Percentiles rank a stretch among this genome's conserved stretches.
Evolutionary conservation across 371 early-diverging fungal genomes (phyloP).

Genomic region (Lichtheimia ornata): DNA sequence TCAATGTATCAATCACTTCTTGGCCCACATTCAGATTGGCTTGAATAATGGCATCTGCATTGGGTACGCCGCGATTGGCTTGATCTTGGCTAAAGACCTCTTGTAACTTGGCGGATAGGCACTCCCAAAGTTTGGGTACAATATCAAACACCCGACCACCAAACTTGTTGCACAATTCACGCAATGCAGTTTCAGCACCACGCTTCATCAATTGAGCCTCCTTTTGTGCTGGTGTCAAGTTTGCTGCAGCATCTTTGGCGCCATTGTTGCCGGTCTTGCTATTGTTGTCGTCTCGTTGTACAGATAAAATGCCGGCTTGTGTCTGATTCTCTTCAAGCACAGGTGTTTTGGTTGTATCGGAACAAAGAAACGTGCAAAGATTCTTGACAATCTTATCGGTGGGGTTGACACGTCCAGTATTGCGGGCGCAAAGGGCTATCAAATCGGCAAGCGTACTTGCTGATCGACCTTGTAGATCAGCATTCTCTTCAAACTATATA

Average conservation of each 20-base stretch:
- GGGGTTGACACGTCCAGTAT: conserved; percentile 48
- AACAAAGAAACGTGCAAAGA: conserved; percentile 81
- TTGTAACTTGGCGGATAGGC: conserved; percentile 56
- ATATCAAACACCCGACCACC: conserved; percentile 67
- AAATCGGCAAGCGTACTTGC: conserved; percentile 60
- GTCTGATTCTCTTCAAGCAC: conserved; percentile 59
- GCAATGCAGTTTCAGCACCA: conserved; percentile 80
- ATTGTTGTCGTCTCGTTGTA: conserved; percentile 50
- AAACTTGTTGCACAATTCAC: conserved; percentile 72
- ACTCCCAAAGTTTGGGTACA: conserved; percentile 84
- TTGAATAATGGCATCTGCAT: conserved; percentile 33
- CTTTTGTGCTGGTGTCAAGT: conserved; percentile 41
- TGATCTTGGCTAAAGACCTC: conserved; percentile 26
- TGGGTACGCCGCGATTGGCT: conserved; percentile 10
- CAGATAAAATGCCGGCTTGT: conserved; percentile 66
- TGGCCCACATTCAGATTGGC: conserved; percentile 54
- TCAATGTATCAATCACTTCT: conserved; percentile 78
- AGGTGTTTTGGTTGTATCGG: conserved; percentile 76
- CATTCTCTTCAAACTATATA: conserved; percentile 64
- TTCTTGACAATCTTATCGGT: conserved; percentile 91
- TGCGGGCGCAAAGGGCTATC: conserved; percentile 55
- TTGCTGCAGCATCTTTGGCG: conserved; percentile 44
- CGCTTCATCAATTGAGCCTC: conserved; percentile 71
- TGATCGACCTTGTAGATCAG: conserved; percentile 67
- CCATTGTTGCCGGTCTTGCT: background rate